phyloP scores from a whole-genome alignment of 805 yeast genomes.

The Ogataea allantospora region DNA sequence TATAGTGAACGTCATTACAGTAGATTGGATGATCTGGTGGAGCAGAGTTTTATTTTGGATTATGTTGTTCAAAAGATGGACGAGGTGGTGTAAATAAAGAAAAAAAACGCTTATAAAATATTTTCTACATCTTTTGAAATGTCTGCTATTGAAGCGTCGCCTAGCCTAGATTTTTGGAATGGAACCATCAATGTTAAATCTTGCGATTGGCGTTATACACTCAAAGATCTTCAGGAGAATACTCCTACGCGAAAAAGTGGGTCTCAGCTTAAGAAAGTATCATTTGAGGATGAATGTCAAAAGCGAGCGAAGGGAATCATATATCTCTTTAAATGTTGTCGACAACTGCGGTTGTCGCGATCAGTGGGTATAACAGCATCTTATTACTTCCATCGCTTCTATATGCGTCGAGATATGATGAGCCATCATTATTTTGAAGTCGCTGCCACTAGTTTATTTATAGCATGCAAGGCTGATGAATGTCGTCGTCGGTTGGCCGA shows the following conservation, averaged over 20 bases:
- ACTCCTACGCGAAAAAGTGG: slow-evolving; percentile 37
- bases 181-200: slow-evolving; percentile 28
- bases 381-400: slow-evolving; percentile 49
- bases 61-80: slow-evolving; percentile 80
- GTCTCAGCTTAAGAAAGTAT: slow-evolving; percentile 27
- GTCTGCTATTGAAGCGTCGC: slow-evolving; percentile 3
- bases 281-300: slow-evolving; percentile 38
- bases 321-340: slow-evolving; percentile 44
- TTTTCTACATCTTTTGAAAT: slow-evolving; percentile 2
- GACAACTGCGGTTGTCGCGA: slow-evolving; percentile 44
- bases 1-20: slow-evolving; percentile 83
- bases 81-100: slow-evolving; percentile 29
- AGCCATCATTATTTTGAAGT: slow-evolving; percentile 48
- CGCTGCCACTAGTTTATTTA: slow-evolving; percentile 49
- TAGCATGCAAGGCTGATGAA: slow-evolving; percentile 56
- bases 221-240: slow-evolving; percentile 23
- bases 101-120: neutral
- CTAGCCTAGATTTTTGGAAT: slow-evolving; percentile 27
- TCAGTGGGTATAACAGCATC: slow-evolving; percentile 49
- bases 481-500: slow-evolving; percentile 47
- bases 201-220: slow-evolving; percentile 29
- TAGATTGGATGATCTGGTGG: slow-evolving; percentile 76
- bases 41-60: slow-evolving; percentile 82
- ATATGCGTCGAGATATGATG: slow-evolving; percentile 43
- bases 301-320: slow-evolving; percentile 48